phyloP scores from a whole-genome alignment of 306 rosid genomes.

The Crataegus laevigata region DNA sequence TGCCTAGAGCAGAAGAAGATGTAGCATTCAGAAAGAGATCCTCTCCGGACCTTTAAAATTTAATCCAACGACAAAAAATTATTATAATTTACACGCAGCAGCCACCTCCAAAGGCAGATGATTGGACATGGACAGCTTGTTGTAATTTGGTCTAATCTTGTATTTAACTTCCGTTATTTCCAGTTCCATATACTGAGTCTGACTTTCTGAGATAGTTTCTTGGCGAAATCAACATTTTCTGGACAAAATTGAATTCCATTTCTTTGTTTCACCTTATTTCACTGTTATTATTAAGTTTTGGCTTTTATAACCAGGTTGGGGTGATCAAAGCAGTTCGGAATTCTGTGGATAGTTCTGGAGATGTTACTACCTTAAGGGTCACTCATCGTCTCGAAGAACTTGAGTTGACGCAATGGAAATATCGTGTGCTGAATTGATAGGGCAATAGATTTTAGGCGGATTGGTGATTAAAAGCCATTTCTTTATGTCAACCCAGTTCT shows the following conservation, averaged over 20 bases:
- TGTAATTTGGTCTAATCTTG: neutral
- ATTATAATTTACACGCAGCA: neutral
- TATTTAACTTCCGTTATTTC: neutral
- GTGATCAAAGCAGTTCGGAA: conserved; percentile 70
- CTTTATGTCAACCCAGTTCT: neutral
- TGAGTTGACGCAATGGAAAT: neutral
- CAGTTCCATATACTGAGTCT: neutral
- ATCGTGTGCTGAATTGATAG: neutral
- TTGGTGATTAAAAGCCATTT: neutral
- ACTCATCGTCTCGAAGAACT: conserved; percentile 90
- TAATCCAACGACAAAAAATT: too few species aligned
- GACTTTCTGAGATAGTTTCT: neutral
- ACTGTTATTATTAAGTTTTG: neutral
- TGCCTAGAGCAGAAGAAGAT: conserved; percentile 84
- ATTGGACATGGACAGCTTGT: neutral
- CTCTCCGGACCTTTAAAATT: too few species aligned
- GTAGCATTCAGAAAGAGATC: too few species aligned
- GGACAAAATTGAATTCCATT: neutral
- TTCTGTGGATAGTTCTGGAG: conserved; percentile 48
- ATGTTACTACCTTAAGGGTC: conserved; percentile 79
- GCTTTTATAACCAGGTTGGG: conserved; percentile 40
- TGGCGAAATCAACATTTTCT: neutral
- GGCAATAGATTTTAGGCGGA: neutral
- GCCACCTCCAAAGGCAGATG: neutral
- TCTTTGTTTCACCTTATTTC: neutral